Percentiles rank a stretch among this genome's conserved stretches.
Evolutionary conservation across 2,329 filamentous ascomycete species (phyloP).

Genomic region (Ophiostoma tasmaniense): DNA sequence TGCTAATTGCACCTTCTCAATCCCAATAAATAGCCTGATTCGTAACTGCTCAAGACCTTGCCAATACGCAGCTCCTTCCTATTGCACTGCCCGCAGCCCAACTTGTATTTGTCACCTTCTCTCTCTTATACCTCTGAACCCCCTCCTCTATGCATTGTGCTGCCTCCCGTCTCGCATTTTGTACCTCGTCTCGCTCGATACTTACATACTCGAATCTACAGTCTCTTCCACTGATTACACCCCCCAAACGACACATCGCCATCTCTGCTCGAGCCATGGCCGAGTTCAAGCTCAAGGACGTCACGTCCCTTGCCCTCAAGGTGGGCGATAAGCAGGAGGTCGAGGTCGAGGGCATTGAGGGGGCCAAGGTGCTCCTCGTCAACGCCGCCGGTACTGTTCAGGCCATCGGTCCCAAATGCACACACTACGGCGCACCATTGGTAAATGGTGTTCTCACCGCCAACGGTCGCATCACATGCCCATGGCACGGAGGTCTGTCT

Average conservation of each 20-base stretch:
- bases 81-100: not conserved
- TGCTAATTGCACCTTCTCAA: not conserved
- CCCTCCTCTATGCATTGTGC: constrained; percentile 18
- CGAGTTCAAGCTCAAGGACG: constrained; percentile 63
- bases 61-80: not conserved
- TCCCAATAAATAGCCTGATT: not conserved
- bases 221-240: not conserved
- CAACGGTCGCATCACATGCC: constrained; percentile 79
- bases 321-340: constrained; percentile 79
- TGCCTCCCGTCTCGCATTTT: constrained; percentile 11
- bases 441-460: constrained; percentile 75
- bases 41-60: not conserved
- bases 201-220: not conserved
- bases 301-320: constrained; percentile 65
- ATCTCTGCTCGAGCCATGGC: constrained; percentile 37
- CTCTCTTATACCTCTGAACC: constrained; percentile 6
- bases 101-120: not conserved
- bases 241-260: not conserved
- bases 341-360: constrained; percentile 82
- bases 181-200: constrained; percentile 16
- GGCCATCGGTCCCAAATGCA: constrained; percentile 76
- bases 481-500: constrained; percentile 79
- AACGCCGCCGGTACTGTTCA: constrained; percentile 69
- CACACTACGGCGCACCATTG: constrained; percentile 82
- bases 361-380: constrained; percentile 76